Conservation (phyloP, 441 rosid species). For the Adansonia rubrostipa region DNA sequence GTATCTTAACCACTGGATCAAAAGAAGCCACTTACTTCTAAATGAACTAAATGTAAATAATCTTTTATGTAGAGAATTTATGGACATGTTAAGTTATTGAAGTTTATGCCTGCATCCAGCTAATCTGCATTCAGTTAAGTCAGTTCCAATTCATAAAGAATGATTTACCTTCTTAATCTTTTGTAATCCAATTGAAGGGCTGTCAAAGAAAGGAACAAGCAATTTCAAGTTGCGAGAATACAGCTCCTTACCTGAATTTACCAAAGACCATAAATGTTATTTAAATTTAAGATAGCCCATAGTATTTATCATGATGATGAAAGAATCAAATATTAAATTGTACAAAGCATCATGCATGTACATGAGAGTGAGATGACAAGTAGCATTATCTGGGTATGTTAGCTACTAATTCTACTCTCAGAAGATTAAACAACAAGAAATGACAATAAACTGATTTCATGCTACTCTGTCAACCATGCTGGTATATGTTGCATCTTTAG, state of each 20-base stretch:
- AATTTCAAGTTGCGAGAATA: conserved; percentile 75
- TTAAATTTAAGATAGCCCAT: not conserved
- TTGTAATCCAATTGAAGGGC: conserved; percentile 67
- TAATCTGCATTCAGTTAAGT: not conserved
- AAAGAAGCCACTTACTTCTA: not conserved
- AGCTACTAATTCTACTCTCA: not conserved
- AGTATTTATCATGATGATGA: not conserved
- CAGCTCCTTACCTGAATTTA: conserved; percentile 61
- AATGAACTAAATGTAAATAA: conserved; percentile 12
- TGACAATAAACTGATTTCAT: not conserved
- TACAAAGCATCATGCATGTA: conserved; percentile 10
- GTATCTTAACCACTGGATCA: not conserved
- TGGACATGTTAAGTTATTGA: not conserved
- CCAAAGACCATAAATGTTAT: conserved; percentile 29
- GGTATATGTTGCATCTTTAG: not conserved
- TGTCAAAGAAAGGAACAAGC: conserved; percentile 83
- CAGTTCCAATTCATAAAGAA: conserved; percentile 19
- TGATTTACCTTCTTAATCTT: conserved; percentile 64
- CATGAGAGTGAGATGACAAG: not conserved
- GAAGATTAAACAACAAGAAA: not conserved
- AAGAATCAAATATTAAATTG: not conserved
- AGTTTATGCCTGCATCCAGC: not conserved
- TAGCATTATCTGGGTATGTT: not conserved
- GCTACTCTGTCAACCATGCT: not conserved
- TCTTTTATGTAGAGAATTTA: not conserved